These are phyloP conservation scores for Cnidoscolus chayamansa DNA, from an alignment of 441 rosid genomes.

Conservation along the genomic window DNA sequence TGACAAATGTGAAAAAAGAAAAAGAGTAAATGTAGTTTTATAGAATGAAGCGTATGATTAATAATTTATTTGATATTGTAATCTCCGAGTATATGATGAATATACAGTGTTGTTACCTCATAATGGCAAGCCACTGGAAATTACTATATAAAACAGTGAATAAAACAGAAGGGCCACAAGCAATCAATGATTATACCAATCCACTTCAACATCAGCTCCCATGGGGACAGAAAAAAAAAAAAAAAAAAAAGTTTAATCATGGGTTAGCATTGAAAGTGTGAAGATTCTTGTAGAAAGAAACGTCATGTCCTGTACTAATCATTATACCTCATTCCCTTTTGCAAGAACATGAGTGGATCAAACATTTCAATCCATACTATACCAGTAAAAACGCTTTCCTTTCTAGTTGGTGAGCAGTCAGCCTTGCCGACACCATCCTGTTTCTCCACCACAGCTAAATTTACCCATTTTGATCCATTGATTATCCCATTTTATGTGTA, in stretches of 20 bases:
- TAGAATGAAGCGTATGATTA: no score
- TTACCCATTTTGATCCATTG: neutral
- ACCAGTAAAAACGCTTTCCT: conserved; percentile 22
- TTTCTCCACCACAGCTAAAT: conserved; percentile 23
- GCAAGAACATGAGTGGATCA: conserved; percentile 35
- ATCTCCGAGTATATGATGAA: conserved; percentile 16
- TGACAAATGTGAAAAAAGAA: no score
- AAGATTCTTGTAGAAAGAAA: conserved; percentile 50
- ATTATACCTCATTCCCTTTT: conserved; percentile 31
- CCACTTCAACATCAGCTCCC: conserved; percentile 26
- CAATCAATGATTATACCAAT: conserved; percentile 24
- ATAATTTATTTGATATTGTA: conserved; percentile 5
- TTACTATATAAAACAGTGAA: neutral
- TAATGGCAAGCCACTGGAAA: conserved; percentile 9
- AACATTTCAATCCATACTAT: conserved; percentile 37
- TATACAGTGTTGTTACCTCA: conserved; percentile 14
- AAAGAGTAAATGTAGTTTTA: no score
- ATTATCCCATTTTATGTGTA: conserved; percentile 4
- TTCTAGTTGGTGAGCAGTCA: conserved; percentile 47
- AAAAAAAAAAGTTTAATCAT: conserved; percentile 29
- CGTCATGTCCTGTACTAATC: conserved; percentile 35
- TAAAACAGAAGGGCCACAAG: conserved; percentile 22
- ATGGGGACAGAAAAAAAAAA: conserved; percentile 21
- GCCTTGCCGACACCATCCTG: conserved; percentile 36
- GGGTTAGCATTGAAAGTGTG: conserved; percentile 36